These are phyloP conservation scores for Gautieria morchelliformis DNA, from an alignment of 768 basidiomycete species.

Conservation along the genomic window DNA sequence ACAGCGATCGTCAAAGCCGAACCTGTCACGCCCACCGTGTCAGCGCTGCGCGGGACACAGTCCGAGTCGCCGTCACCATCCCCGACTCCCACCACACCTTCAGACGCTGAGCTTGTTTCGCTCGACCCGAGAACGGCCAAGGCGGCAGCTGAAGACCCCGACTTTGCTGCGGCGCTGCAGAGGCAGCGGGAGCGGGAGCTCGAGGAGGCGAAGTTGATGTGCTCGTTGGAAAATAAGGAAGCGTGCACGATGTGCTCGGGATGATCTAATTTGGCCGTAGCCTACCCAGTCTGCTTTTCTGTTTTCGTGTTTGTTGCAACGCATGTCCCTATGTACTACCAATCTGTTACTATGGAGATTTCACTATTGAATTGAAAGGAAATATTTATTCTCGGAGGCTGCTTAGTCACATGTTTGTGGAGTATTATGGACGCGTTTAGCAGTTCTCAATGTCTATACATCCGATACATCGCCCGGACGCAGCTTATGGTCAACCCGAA, in stretches of 20 bases:
- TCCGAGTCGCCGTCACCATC: background rate
- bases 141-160: slow-evolving; percentile 53
- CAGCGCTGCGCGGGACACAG: background rate
- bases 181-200: slow-evolving; percentile 62
- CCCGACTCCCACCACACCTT: slow-evolving; percentile 3
- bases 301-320: background rate
- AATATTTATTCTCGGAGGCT: no score
- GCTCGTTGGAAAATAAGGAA: slow-evolving; percentile 90
- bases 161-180: slow-evolving; percentile 70
- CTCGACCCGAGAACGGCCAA: slow-evolving; percentile 39
- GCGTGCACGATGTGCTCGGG: slow-evolving; percentile 85
- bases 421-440: background rate
- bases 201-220: slow-evolving; percentile 73
- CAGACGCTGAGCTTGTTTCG: background rate
- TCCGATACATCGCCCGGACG: slow-evolving; percentile 3
- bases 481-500: slow-evolving; percentile 1
- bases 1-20: background rate
- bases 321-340: background rate
- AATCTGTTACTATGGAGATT: no score
- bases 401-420: no score
- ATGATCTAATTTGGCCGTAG: slow-evolving; percentile 2
- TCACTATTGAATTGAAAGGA: no score
- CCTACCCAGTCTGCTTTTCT: background rate
- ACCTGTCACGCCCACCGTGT: background rate
- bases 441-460: background rate